phyloP scores from a whole-genome alignment of 352 stramenopile genomes.

The Pythium utonaiense region DNA sequence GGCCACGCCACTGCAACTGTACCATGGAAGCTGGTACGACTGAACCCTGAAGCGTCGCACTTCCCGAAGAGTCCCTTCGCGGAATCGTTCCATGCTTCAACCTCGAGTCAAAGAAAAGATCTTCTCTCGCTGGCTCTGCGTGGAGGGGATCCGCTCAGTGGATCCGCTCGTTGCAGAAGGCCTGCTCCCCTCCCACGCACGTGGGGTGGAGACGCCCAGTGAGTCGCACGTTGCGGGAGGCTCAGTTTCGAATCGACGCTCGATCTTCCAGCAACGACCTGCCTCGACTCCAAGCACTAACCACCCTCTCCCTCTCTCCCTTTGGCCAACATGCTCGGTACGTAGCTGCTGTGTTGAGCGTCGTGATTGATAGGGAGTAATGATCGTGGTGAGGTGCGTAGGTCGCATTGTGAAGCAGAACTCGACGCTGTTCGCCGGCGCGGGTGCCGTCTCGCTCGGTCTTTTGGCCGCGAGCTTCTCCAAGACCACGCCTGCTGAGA shows the following conservation, averaged over 20 bases:
- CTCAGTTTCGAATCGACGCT: slow-evolving; percentile 27
- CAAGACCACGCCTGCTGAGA: slow-evolving; percentile 42
- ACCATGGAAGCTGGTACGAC: slow-evolving; percentile 9
- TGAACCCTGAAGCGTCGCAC: slow-evolving; percentile 15
- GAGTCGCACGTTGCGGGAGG: too few species aligned
- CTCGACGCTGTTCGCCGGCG: slow-evolving; percentile 46
- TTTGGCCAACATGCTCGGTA: slow-evolving; percentile 16
- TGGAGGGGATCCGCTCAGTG: not conserved
- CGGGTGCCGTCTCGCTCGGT: slow-evolving; percentile 50
- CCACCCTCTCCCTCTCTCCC: not conserved
- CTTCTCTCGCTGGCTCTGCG: not conserved
- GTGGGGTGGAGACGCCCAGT: too few species aligned
- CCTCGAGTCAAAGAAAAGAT: slow-evolving; percentile 21
- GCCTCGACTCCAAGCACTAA: not conserved
- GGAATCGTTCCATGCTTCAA: slow-evolving; percentile 9
- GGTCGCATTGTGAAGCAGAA: slow-evolving; percentile 55
- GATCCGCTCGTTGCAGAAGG: slow-evolving; percentile 2
- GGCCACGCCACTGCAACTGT: slow-evolving; percentile 5
- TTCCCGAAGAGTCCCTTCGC: slow-evolving; percentile 6
- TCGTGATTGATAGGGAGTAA: too few species aligned
- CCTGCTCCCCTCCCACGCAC: too few species aligned
- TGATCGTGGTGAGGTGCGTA: slow-evolving; percentile 20
- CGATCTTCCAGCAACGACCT: slow-evolving; percentile 19
- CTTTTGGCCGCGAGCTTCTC: slow-evolving; percentile 46
- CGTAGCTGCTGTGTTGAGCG: too few species aligned